phyloP scores from a whole-genome alignment of 2,329 filamentous ascomycete genomes.

The Cercospora sojina region DNA sequence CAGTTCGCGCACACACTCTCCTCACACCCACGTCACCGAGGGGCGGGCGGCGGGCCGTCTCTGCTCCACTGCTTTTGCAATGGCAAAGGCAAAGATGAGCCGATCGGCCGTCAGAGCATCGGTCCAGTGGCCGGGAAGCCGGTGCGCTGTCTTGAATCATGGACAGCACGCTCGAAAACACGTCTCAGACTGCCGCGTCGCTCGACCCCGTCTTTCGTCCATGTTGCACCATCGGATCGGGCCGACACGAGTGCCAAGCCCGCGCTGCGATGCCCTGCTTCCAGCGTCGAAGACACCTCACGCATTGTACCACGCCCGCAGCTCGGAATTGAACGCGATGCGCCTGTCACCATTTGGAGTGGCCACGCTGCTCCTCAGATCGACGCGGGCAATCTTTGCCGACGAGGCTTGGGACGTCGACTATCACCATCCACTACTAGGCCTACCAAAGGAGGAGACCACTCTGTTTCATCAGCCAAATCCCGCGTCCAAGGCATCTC shows the following conservation, averaged over 20 bases:
- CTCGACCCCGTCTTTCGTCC: neutral
- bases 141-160: neutral
- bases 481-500: constrained; percentile 75
- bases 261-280: neutral
- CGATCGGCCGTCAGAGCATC: neutral
- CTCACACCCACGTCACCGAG: neutral
- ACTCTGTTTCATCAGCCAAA: constrained; percentile 94
- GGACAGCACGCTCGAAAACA: neutral
- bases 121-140: neutral
- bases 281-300: constrained; percentile 2
- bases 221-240: neutral
- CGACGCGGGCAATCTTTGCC: constrained; percentile 69
- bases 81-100: neutral
- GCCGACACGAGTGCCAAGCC: neutral
- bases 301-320: neutral
- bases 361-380: constrained; percentile 48
- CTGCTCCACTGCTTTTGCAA: neutral
- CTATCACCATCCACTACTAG: constrained; percentile 87
- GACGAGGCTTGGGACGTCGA: constrained; percentile 92
- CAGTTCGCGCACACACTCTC: neutral
- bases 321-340: constrained; percentile 19
- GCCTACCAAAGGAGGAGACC: constrained; percentile 73
- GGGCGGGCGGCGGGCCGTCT: neutral
- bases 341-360: constrained; percentile 29
- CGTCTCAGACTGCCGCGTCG: neutral